phyloP scores from a whole-genome alignment of 164 flowering plant species.

The Cinnamomum micranthum region DNA sequence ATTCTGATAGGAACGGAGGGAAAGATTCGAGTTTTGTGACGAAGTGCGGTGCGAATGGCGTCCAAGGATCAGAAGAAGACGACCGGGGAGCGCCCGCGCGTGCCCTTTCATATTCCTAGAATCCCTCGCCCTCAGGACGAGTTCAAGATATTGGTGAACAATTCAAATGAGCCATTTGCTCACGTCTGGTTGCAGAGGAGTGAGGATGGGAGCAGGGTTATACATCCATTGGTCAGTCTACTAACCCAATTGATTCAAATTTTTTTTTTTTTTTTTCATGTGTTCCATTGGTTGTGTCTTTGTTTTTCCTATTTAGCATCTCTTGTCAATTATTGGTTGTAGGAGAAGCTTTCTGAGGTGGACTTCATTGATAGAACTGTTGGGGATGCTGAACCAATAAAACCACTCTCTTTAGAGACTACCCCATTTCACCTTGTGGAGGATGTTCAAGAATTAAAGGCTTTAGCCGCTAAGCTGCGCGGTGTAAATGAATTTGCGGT shows the following conservation, averaged over 20 bases:
- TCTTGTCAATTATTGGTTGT: neutral
- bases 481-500: slow-evolving; percentile 86
- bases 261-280: too few species aligned
- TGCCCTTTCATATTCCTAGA: slow-evolving; percentile 82
- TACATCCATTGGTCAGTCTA: slow-evolving; percentile 77
- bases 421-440: slow-evolving; percentile 80
- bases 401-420: slow-evolving; percentile 56
- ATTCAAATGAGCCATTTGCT: slow-evolving; percentile 73
- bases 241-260: neutral
- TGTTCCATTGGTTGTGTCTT: neutral
- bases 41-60: slow-evolving; percentile 49
- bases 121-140: slow-evolving; percentile 77
- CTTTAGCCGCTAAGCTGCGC: slow-evolving; percentile 65
- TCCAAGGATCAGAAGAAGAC: slow-evolving; percentile 33
- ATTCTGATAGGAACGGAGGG: slow-evolving; percentile 13
- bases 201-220: slow-evolving; percentile 61
- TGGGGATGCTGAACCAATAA: slow-evolving; percentile 33
- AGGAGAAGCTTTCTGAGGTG: slow-evolving; percentile 63
- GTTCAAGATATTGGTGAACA: slow-evolving; percentile 70
- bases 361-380: slow-evolving; percentile 67
- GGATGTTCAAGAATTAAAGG: slow-evolving; percentile 78
- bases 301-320: neutral
- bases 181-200: slow-evolving; percentile 91
- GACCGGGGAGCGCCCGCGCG: slow-evolving; percentile 37
- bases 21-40: slow-evolving; percentile 11